Percentiles rank a stretch among this genome's conserved stretches.
Conservation (phyloP, 805 yeast genomes). For the Starmerella powellii region DNA sequence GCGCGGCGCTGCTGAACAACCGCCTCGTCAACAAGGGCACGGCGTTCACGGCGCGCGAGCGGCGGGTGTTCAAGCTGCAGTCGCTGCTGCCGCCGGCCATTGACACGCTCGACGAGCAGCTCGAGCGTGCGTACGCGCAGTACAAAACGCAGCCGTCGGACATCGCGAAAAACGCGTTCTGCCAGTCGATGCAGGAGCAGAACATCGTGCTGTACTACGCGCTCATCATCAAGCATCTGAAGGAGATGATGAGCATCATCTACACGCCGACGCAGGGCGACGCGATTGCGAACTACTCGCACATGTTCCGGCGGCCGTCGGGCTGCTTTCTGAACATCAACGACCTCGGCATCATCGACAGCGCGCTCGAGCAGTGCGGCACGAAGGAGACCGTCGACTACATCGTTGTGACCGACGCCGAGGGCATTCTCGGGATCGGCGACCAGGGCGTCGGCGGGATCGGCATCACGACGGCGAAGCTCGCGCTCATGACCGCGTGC, state of each 20-base stretch:
- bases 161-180: constrained; percentile 85
- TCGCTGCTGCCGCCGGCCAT: constrained; percentile 79
- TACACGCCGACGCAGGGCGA: constrained; percentile 56
- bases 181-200: constrained; percentile 82
- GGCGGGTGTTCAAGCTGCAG: constrained; percentile 61
- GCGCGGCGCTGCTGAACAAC: constrained; percentile 69
- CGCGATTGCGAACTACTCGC: constrained; percentile 82
- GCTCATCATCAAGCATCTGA: constrained; percentile 71
- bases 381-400: constrained; percentile 84
- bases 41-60: constrained; percentile 76
- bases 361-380: constrained; percentile 65
- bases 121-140: constrained; percentile 83
- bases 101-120: constrained; percentile 78
- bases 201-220: constrained; percentile 84
- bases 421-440: constrained; percentile 93
- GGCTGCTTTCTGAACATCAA: constrained; percentile 87
- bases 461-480: constrained; percentile 82
- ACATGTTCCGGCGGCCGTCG: constrained; percentile 86
- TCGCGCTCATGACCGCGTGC: constrained; percentile 91
- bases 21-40: constrained; percentile 89
- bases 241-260: constrained; percentile 44
- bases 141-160: constrained; percentile 66
- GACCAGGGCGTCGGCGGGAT: constrained; percentile 98
- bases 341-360: constrained; percentile 53
- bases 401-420: constrained; percentile 90